Evolutionary conservation across 2,329 filamentous ascomycete species (phyloP).

Genomic region (Sphaerostilbella broomeana): DNA sequence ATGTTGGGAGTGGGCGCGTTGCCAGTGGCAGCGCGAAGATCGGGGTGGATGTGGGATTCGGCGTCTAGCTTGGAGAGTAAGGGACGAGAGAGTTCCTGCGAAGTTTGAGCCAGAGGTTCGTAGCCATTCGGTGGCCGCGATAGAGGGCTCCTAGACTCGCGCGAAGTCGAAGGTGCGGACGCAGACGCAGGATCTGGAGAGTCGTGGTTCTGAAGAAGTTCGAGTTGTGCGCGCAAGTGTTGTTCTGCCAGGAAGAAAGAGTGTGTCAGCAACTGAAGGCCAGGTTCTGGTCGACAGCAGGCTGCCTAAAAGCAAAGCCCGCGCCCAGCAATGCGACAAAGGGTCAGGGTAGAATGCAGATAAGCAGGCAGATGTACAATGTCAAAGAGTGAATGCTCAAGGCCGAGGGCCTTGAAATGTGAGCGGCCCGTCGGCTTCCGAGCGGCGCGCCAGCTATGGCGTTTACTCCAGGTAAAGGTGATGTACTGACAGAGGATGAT

Average conservation of each 20-base stretch:
- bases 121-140: constrained; percentile 40
- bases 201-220: constrained; percentile 37
- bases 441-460: constrained; percentile 5
- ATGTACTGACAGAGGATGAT: background rate
- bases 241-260: constrained; percentile 26
- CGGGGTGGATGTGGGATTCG: constrained; percentile 44
- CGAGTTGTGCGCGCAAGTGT: constrained; percentile 38
- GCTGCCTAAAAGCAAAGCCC: background rate
- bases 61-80: constrained; percentile 31
- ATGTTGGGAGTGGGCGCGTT: constrained; percentile 28
- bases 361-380: background rate
- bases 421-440: constrained; percentile 8
- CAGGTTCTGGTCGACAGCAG: constrained; percentile 1
- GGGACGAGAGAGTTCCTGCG: constrained; percentile 29
- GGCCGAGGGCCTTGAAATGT: background rate
- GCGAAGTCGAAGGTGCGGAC: constrained; percentile 21
- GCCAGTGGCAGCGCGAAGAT: constrained; percentile 32
- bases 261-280: constrained; percentile 6
- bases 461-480: background rate
- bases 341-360: background rate
- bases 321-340: background rate
- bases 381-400: too few species aligned
- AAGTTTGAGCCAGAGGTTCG: constrained; percentile 31
- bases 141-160: constrained; percentile 25
- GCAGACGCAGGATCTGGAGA: constrained; percentile 27